Conservation (phyloP, 768 basidiomycete species). For the Tylopilus sp. region DNA sequence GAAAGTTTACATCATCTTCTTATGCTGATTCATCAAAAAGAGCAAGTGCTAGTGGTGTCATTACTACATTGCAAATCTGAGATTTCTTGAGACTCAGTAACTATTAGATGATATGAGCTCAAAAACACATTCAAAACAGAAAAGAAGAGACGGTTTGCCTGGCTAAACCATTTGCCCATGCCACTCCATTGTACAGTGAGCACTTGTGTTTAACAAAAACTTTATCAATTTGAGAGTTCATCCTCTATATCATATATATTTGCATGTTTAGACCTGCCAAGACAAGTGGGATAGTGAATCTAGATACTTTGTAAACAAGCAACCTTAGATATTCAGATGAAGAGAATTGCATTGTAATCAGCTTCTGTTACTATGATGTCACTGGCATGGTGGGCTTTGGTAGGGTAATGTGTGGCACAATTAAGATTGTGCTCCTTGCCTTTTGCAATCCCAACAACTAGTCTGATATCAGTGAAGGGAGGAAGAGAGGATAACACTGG, state of each 20-base stretch:
- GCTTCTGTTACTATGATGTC: background rate
- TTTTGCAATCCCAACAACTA: slow-evolving; percentile 12
- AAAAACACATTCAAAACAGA: too few species aligned
- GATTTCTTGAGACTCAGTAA: background rate
- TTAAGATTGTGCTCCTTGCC: slow-evolving; percentile 9
- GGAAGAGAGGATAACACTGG: background rate
- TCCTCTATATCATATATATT: background rate
- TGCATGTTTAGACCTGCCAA: too few species aligned
- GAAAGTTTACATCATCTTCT: background rate
- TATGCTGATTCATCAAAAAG: background rate
- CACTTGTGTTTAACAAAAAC: background rate
- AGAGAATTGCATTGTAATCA: too few species aligned
- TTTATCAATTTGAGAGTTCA: background rate
- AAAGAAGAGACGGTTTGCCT: background rate
- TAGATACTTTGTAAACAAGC: too few species aligned
- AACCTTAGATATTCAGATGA: too few species aligned
- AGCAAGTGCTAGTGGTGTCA: background rate
- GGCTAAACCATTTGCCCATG: background rate
- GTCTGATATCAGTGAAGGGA: slow-evolving; percentile 21
- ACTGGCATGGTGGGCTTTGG: slow-evolving; percentile 4
- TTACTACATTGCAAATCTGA: background rate
- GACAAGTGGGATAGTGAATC: too few species aligned
- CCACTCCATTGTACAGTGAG: background rate
- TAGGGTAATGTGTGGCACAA: slow-evolving; percentile 10
- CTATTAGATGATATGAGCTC: background rate